Percentiles rank a stretch among this genome's conserved stretches.
These are phyloP conservation scores for Bruguiera parviflora DNA, from an alignment of 345 rosid genomes.

Conservation along the genomic window DNA sequence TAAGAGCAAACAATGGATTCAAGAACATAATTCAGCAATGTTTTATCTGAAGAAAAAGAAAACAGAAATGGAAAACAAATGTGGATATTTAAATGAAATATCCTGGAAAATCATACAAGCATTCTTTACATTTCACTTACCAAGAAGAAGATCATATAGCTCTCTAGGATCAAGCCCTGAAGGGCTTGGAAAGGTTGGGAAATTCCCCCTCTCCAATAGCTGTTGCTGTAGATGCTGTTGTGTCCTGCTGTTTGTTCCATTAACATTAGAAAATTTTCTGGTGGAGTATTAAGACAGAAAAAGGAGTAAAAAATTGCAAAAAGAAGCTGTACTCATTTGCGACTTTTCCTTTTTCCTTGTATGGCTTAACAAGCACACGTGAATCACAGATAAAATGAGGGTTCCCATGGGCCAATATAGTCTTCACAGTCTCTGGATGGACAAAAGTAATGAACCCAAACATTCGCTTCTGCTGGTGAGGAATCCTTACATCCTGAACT, in stretches of 20 bases:
- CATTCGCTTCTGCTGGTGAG: constrained; percentile 97
- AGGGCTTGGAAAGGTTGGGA: constrained; percentile 67
- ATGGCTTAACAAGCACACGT: constrained; percentile 94
- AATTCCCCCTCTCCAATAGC: constrained; percentile 63
- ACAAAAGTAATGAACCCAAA: constrained; percentile 94
- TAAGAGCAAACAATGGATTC: constrained; percentile 19
- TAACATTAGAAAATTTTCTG: constrained; percentile 13
- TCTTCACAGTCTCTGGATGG: constrained; percentile 76
- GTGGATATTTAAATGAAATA: neutral
- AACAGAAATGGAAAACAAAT: constrained; percentile 1
- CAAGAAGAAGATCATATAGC: constrained; percentile 56
- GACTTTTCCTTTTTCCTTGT: constrained; percentile 95
- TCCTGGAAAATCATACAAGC: neutral
- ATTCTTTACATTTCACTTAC: constrained; percentile 38
- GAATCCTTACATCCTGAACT: constrained; percentile 98
- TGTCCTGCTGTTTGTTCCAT: constrained; percentile 51
- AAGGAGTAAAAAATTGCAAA: neutral
- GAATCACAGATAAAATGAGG: constrained; percentile 96
- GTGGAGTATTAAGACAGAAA: constrained; percentile 9
- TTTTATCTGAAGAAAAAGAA: constrained; percentile 2
- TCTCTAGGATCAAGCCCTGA: constrained; percentile 64
- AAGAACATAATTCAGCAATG: neutral
- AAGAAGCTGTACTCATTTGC: constrained; percentile 53
- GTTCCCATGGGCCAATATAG: constrained; percentile 77
- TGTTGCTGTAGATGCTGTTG: constrained; percentile 71